Base-by-base conservation (phyloP, 305 asterid genomes). In the Andrographis paniculata region DNA sequence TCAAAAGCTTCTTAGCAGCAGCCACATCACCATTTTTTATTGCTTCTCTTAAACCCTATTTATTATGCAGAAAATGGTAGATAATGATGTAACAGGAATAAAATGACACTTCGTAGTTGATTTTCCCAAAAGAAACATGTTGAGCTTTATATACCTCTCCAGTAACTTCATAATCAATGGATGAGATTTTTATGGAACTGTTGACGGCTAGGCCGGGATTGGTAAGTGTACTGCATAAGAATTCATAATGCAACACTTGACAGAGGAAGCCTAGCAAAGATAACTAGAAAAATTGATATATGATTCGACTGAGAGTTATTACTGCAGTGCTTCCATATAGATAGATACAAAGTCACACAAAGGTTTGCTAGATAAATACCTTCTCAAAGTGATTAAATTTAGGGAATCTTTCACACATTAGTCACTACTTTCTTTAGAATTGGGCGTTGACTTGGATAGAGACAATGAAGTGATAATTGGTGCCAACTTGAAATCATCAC, bases 21-120 rank as follows among this genome's bases (percentile, higher is more conserved):
- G 81, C 65, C 3, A 66, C 53, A 53, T 91, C 95, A n/a, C 99
- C 96, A 53, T 83, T 87, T 71, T 91, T 87, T 59, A 91, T 91
- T 72, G 99, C 96, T 74, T 83, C 96, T 58, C 96, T 79, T 50
- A 87, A 66, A 57, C 96, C 99, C 95, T 83, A 58, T 37, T 46
- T 47, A 55, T 70, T 65, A 62, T 35, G 55, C 41, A 76, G 53
- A 35, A 19, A 24, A 67, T 58, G 59, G 62, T 42, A 61, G 48
- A 43, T 48, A 49, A 20, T 15, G 22, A 30, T 33, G 45, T 21
- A 53, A 33, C 33, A 50, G 50, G 45, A 46, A 30, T 15, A 44
- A 38, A 48, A 50, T 14, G 41, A n/a, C 30, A 30, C 48, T n/a
- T n/a, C 31, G 31, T 45, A 6, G 9, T 45, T 45, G 41, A 48